Conservation (phyloP, 805 yeast species). For the Nakazawaea wickerhamii region DNA sequence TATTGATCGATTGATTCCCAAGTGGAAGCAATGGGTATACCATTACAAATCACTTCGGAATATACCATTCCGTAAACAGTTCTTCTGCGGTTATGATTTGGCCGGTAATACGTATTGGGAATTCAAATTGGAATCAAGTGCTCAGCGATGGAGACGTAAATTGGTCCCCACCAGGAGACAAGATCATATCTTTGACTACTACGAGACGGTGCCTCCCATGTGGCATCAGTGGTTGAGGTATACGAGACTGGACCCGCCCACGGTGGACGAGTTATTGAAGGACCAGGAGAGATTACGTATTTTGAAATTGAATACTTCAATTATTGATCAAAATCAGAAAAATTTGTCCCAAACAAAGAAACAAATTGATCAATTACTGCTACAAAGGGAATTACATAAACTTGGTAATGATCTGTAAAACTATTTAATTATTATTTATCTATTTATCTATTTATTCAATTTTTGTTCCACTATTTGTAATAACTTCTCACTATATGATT, state of each 20-base stretch:
- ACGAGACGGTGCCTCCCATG: conserved; percentile 55
- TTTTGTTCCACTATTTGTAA: conserved; percentile 27
- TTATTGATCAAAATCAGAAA: conserved; percentile 38
- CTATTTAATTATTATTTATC: neutral
- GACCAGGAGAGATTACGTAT: conserved; percentile 54
- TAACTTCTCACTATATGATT: conserved; percentile 33
- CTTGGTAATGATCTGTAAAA: conserved; percentile 13
- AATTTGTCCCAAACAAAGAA: conserved; percentile 15
- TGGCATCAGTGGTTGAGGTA: conserved; percentile 81
- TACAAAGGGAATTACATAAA: conserved; percentile 19
- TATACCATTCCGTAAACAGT: conserved; percentile 64
- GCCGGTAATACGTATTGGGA: conserved; percentile 88
- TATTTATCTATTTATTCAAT: conserved; percentile 10
- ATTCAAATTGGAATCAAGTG: conserved; percentile 46
- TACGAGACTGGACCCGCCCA: conserved; percentile 56
- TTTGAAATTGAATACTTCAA: conserved; percentile 44
- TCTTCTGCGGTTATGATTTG: conserved; percentile 70
- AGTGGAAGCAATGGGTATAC: conserved; percentile 44
- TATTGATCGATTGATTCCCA: conserved; percentile 40
- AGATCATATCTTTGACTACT: conserved; percentile 51
- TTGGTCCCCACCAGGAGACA: conserved; percentile 49
- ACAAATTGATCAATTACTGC: conserved; percentile 17
- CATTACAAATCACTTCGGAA: conserved; percentile 55
- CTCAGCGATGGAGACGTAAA: conserved; percentile 54
- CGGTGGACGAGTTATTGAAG: conserved; percentile 51